phyloP scores from a whole-genome alignment of 371 early-diverging fungal genomes.

The Mucor mucedo region DNA sequence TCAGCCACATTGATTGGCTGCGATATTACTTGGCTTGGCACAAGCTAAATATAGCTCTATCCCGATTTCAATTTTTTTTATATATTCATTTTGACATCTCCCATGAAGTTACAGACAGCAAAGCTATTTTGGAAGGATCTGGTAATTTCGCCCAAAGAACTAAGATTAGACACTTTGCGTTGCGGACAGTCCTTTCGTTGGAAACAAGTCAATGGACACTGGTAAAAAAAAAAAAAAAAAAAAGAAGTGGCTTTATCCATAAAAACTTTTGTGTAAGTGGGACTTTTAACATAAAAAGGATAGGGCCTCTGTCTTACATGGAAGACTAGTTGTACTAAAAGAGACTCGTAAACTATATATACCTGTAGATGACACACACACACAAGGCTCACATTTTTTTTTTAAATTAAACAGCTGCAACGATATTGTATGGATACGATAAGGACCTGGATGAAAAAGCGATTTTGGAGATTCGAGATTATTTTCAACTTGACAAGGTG shows the following conservation, averaged over 20 bases:
- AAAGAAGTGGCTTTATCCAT: constrained; percentile 17
- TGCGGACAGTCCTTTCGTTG: constrained; percentile 94
- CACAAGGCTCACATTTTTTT: background rate
- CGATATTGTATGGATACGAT: constrained; percentile 36
- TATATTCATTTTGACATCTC: background rate
- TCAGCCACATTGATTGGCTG: too few species aligned
- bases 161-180: constrained; percentile 79
- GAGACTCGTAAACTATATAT: constrained; percentile 24
- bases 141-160: constrained; percentile 63
- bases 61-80: background rate
- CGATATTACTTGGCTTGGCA: too few species aligned
- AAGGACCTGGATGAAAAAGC: constrained; percentile 22
- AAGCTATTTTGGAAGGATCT: constrained; percentile 65
- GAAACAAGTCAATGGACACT: constrained; percentile 54
- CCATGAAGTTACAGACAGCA: constrained; percentile 6
- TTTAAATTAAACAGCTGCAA: constrained; percentile 23
- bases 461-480: constrained; percentile 52
- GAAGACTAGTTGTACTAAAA: constrained; percentile 30
- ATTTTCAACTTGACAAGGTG: constrained; percentile 79
- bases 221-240: constrained; percentile 22
- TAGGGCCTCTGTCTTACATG: constrained; percentile 32
- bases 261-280: background rate
- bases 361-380: background rate
- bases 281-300: too few species aligned
- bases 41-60: too few species aligned